phyloP scores from a whole-genome alignment of 176 grass and related monocot species.

The Oryza australiensis region DNA sequence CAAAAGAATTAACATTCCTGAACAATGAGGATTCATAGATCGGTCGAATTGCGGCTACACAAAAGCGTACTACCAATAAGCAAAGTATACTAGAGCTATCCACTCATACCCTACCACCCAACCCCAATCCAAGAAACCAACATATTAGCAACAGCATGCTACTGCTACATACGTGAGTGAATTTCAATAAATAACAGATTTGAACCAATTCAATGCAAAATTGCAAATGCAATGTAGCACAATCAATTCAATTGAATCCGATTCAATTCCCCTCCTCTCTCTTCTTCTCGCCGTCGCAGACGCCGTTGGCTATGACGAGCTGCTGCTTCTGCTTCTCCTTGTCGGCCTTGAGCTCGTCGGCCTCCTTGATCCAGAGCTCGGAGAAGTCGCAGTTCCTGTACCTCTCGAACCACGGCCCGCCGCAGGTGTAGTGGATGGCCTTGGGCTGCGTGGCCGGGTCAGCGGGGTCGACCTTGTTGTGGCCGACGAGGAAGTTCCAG shows the following conservation, averaged over 20 bases:
- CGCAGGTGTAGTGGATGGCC: slow-evolving; percentile 71
- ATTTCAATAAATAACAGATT: neutral
- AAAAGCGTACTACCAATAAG: neutral
- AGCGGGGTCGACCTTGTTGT: slow-evolving; percentile 56
- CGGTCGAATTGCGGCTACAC: slow-evolving; percentile 27
- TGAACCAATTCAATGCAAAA: slow-evolving; percentile 37
- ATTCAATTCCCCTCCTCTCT: slow-evolving; percentile 36
- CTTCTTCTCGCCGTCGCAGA: neutral
- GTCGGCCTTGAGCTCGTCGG: slow-evolving; percentile 57
- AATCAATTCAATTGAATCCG: neutral
- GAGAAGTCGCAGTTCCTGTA: slow-evolving; percentile 74
- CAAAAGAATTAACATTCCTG: neutral
- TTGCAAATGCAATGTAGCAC: neutral
- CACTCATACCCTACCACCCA: neutral
- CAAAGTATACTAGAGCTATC: slow-evolving; percentile 27
- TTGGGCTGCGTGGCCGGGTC: slow-evolving; percentile 56
- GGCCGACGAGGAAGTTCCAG: slow-evolving; percentile 87
- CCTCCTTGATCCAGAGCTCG: slow-evolving; percentile 67
- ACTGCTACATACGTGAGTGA: neutral
- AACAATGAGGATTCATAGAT: slow-evolving; percentile 13
- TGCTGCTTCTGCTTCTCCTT: slow-evolving; percentile 36
- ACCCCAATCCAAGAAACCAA: slow-evolving; percentile 17
- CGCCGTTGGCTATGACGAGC: neutral
- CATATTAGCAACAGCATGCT: slow-evolving; percentile 9
- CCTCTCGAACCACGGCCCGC: slow-evolving; percentile 77